phyloP scores from a whole-genome alignment of 2,329 filamentous ascomycete species.

The Aphanoascus verrucosus region DNA sequence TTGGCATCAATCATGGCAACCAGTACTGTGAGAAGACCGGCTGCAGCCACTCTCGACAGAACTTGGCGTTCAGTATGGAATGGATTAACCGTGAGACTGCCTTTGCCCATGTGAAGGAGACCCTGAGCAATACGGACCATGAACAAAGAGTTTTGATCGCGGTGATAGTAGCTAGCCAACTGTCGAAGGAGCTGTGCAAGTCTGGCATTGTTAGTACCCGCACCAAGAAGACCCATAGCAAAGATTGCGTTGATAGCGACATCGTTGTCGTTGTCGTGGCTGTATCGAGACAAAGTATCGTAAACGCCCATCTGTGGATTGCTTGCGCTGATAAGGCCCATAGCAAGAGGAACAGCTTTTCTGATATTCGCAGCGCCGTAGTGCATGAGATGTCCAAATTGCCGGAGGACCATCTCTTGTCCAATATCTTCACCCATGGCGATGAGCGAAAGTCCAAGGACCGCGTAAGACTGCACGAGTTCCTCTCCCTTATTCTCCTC shows the following conservation, averaged over 20 bases:
- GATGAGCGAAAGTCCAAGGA: constrained; percentile 84
- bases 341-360: constrained; percentile 86
- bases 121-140: constrained; percentile 99
- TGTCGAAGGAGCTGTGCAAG: constrained; percentile 88
- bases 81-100: constrained; percentile 88
- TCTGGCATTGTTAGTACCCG: constrained; percentile 95
- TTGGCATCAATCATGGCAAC: constrained; percentile 94
- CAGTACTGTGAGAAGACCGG: constrained; percentile 78
- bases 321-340: constrained; percentile 92
- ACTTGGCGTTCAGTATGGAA: constrained; percentile 98
- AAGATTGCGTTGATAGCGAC: constrained; percentile 98
- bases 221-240: constrained; percentile 93
- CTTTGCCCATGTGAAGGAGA: constrained; percentile 97
- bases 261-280: constrained; percentile 96
- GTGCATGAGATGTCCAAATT: constrained; percentile 98
- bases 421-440: constrained; percentile 98
- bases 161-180: constrained; percentile 94
- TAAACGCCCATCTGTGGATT: constrained; percentile 99
- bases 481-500: constrained; percentile 94
- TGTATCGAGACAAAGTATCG: constrained; percentile 93
- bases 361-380: constrained; percentile 97
- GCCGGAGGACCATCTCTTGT: constrained; percentile 95
- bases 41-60: constrained; percentile 79
- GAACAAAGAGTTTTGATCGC: constrained; percentile 90
- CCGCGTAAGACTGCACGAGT: constrained; percentile 88